A percentile compares a stretch with the other conserved stretches of the same genome.
These are phyloP conservation scores for Populus trichocarpa DNA, from an alignment of 441 rosid genomes.

Conservation along the genomic window DNA sequence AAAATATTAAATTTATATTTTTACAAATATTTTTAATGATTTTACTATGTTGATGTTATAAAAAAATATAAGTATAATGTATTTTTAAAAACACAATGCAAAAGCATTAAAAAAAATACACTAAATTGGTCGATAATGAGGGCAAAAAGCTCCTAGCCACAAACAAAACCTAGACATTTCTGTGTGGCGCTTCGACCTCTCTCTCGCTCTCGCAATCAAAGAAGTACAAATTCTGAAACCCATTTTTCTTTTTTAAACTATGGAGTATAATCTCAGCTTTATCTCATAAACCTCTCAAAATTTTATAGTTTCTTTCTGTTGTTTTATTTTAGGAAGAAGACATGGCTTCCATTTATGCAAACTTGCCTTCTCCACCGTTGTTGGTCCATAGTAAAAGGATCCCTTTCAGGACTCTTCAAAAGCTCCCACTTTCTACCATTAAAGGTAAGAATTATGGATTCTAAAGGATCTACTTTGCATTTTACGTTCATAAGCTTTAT, in stretches of 20 bases:
- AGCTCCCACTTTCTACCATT: constrained; percentile 32
- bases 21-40: too few relatives aligned
- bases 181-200: constrained; percentile 5
- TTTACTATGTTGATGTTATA: too few relatives aligned
- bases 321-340: constrained; percentile 19
- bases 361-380: constrained; percentile 38
- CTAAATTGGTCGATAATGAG: not conserved
- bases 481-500: not conserved
- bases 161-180: not conserved
- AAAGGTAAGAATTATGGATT: constrained; percentile 31
- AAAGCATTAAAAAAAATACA: too few relatives aligned
- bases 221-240: not conserved
- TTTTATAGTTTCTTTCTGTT: not conserved
- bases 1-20: too few relatives aligned
- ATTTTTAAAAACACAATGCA: too few relatives aligned
- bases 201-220: not conserved
- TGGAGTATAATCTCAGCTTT: not conserved
- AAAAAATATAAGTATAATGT: too few relatives aligned
- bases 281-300: not conserved
- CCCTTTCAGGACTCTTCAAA: constrained; percentile 37
- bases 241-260: not conserved
- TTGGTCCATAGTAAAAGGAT: constrained; percentile 38
- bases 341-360: constrained; percentile 56
- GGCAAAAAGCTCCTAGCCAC: not conserved
- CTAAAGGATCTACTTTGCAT: not conserved